phyloP scores from a whole-genome alignment of 257 asterid genomes.

The Gentiana dahurica region DNA sequence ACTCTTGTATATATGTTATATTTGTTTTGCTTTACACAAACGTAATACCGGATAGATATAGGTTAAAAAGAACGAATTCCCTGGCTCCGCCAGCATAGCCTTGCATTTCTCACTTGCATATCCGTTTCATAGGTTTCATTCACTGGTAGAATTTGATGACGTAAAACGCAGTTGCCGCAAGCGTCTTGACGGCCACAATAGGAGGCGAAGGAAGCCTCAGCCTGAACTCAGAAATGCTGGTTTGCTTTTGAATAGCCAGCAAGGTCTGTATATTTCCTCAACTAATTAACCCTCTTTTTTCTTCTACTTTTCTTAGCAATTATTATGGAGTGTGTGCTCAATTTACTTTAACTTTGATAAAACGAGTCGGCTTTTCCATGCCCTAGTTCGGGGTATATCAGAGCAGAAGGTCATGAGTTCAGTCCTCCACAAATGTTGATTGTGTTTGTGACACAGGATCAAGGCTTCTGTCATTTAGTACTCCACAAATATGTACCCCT shows the following conservation, averaged over 20 bases:
- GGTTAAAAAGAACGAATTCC: too few species aligned
- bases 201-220: constrained; percentile 87
- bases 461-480: constrained; percentile 41
- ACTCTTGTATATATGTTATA: too few species aligned
- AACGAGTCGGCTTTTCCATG: too few species aligned
- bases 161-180: constrained; percentile 91
- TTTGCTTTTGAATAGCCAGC: constrained; percentile 31
- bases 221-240: constrained; percentile 41
- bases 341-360: too few species aligned
- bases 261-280: constrained; percentile 6
- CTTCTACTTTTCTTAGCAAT: too few species aligned
- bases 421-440: too few species aligned
- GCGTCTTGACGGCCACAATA: constrained; percentile 83
- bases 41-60: too few species aligned
- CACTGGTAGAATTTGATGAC: constrained; percentile 77
- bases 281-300: too few species aligned
- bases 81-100: not conserved
- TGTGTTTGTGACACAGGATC: constrained; percentile 17
- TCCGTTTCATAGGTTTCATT: constrained; percentile 55
- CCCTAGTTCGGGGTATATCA: too few species aligned
- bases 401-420: too few species aligned
- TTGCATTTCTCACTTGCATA: not conserved
- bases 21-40: too few species aligned
- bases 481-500: constrained; percentile 32
- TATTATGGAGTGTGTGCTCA: too few species aligned